Percentiles rank a stretch among this genome's conserved stretches.
Conservation (phyloP, 1,284 basidiomycete genomes). For the Ceratobasidium theobromae region DNA sequence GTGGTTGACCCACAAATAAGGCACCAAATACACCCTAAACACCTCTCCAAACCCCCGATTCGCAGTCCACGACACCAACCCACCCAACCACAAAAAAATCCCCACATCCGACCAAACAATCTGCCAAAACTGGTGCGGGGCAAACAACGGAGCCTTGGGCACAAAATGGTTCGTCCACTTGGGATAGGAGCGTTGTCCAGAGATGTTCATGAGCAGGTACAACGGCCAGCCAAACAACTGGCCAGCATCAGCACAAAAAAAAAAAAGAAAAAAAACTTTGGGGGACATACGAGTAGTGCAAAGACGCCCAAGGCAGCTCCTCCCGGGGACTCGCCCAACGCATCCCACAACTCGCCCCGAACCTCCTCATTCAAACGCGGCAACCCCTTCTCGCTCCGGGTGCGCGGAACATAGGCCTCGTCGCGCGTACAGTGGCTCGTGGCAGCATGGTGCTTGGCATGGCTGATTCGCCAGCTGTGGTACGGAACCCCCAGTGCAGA, state of each 20-base stretch:
- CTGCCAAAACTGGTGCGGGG: conserved; percentile 53
- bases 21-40: conserved; percentile 34
- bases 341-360: conserved; percentile 79
- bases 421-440: conserved; percentile 95
- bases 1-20: conserved; percentile 59
- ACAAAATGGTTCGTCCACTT: conserved; percentile 56
- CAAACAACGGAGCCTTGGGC: conserved; percentile 57
- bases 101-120: conserved; percentile 57
- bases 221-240: conserved; percentile 35
- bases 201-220: conserved; percentile 56
- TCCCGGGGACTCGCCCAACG: conserved; percentile 90
- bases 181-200: conserved; percentile 56
- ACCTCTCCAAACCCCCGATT: conserved; percentile 50
- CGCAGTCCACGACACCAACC: conserved; percentile 47
- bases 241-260: no score
- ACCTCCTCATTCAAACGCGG: conserved; percentile 65
- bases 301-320: conserved; percentile 56
- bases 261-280: no score
- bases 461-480: conserved; percentile 65
- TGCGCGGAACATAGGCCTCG: conserved; percentile 93
- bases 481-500: conserved; percentile 57
- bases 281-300: conserved; percentile 49
- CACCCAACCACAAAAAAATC: conserved; percentile 46
- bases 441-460: conserved; percentile 95
- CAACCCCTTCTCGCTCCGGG: conserved; percentile 71